These are phyloP conservation scores for Globisporangium sylvaticum DNA, from an alignment of 352 stramenopile species.

Conservation along the genomic window DNA sequence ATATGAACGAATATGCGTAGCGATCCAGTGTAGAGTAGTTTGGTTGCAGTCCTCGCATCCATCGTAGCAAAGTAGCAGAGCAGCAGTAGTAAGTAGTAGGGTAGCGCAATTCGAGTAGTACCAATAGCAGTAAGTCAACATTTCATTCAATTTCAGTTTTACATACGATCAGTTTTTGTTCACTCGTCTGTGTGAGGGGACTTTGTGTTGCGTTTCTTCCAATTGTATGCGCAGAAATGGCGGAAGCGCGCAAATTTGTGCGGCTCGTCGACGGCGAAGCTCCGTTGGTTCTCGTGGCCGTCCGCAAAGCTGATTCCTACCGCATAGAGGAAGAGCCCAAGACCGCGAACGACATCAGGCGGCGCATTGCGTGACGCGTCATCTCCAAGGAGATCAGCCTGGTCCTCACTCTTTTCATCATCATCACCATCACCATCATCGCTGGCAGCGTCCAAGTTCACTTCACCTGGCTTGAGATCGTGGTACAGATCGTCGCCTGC, in stretches of 20 bases:
- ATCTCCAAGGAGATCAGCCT: background rate
- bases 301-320: slow-evolving; percentile 43
- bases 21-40: slow-evolving; percentile 15
- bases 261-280: slow-evolving; percentile 44
- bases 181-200: background rate
- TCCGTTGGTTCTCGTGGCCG: slow-evolving; percentile 14
- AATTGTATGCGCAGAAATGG: slow-evolving; percentile 58
- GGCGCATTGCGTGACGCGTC: background rate
- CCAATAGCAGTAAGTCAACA: background rate
- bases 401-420: too few species aligned
- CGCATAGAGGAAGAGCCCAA: slow-evolving; percentile 50
- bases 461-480: slow-evolving; percentile 1
- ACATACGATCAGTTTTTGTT: too few species aligned
- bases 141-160: slow-evolving; percentile 2
- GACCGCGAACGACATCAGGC: slow-evolving; percentile 37
- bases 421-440: too few species aligned
- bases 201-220: slow-evolving; percentile 11
- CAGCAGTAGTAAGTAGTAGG: slow-evolving; percentile 8
- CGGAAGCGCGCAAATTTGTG: slow-evolving; percentile 59
- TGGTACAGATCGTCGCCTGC: slow-evolving; percentile 68
- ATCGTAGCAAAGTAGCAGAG: slow-evolving; percentile 7
- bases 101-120: slow-evolving; percentile 2
- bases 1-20: slow-evolving; percentile 13
- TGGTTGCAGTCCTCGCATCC: background rate
- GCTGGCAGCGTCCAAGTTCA: background rate